These are phyloP conservation scores for Pseudogymnoascus sp. DNA, from an alignment of 2,329 filamentous ascomycete species.

Conservation along the genomic window DNA sequence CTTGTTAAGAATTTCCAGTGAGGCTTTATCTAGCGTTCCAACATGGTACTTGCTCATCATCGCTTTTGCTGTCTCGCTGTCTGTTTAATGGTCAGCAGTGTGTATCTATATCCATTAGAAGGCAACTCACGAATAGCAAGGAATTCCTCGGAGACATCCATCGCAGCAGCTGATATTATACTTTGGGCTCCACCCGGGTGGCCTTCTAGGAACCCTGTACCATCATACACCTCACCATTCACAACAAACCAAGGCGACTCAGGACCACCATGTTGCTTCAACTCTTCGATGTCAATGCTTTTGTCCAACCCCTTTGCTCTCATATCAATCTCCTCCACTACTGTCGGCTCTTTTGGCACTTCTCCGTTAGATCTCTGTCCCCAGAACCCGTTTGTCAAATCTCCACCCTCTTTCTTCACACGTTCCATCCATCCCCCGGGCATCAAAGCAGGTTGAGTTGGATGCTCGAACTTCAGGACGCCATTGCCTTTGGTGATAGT, in stretches of 20 bases:
- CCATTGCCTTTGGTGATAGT: slow-evolving; percentile 61
- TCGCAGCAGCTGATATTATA: slow-evolving; percentile 72
- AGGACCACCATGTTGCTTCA: slow-evolving; percentile 58
- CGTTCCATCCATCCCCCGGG: slow-evolving; percentile 90
- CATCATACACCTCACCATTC: slow-evolving; percentile 82
- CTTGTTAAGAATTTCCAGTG: slow-evolving; percentile 44
- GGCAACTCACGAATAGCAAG: slow-evolving; percentile 73
- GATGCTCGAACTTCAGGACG: slow-evolving; percentile 72
- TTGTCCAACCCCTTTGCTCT: slow-evolving; percentile 57
- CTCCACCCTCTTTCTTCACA: slow-evolving; percentile 73
- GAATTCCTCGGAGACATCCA: slow-evolving; percentile 82
- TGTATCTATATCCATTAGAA: not conserved
- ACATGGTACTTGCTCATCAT: slow-evolving; percentile 88
- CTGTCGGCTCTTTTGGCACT: slow-evolving; percentile 35
- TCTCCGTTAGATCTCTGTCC: slow-evolving; percentile 56
- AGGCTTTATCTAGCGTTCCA: slow-evolving; percentile 59
- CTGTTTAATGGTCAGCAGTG: slow-evolving; percentile 34
- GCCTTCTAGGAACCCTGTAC: slow-evolving; percentile 66
- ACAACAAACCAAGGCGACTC: slow-evolving; percentile 78
- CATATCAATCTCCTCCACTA: slow-evolving; percentile 65
- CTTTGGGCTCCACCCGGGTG: slow-evolving; percentile 83
- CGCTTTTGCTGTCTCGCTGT: slow-evolving; percentile 81
- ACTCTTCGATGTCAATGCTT: slow-evolving; percentile 60
- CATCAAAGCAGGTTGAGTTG: slow-evolving; percentile 69
- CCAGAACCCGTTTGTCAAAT: slow-evolving; percentile 76